These are phyloP conservation scores for Daldinia caldariorum DNA, from an alignment of 495 filamentous ascomycete species.

Conservation along the genomic window DNA sequence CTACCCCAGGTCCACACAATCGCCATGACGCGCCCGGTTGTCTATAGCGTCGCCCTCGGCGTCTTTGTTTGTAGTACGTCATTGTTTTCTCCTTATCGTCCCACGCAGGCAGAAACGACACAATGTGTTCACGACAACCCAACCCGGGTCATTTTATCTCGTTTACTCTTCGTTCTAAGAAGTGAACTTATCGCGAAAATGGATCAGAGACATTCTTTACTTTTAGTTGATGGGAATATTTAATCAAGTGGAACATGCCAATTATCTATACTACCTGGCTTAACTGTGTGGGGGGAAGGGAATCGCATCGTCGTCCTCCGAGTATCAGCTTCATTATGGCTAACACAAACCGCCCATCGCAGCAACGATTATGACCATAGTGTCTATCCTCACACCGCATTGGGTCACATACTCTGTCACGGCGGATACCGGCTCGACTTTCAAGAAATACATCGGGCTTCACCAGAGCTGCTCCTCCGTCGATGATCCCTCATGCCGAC, in stretches of 20 bases:
- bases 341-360: slow-evolving; percentile 9
- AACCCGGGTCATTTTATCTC: background rate
- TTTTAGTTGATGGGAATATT: slow-evolving; percentile 10
- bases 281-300: background rate
- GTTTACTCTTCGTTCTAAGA: background rate
- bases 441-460: slow-evolving; percentile 78
- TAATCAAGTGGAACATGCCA: background rate
- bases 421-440: slow-evolving; percentile 60
- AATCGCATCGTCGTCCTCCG: background rate
- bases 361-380: slow-evolving; percentile 83
- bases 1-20: slow-evolving; percentile 11
- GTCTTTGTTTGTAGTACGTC: slow-evolving; percentile 69
- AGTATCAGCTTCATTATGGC: background rate
- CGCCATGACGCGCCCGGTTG: slow-evolving; percentile 60
- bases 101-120: slow-evolving; percentile 31
- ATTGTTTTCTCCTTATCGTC: slow-evolving; percentile 33
- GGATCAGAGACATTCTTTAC: background rate
- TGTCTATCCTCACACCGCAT: slow-evolving; percentile 75
- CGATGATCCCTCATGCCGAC: slow-evolving; percentile 49
- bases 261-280: background rate
- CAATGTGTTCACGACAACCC: slow-evolving; percentile 20
- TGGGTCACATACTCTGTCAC: slow-evolving; percentile 82
- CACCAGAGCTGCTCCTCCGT: slow-evolving; percentile 76
- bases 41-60: slow-evolving; percentile 67
- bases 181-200: background rate